Evolutionary conservation across 2,329 filamentous ascomycete genomes (phyloP).

Genomic region (Fusarium humuli): DNA sequence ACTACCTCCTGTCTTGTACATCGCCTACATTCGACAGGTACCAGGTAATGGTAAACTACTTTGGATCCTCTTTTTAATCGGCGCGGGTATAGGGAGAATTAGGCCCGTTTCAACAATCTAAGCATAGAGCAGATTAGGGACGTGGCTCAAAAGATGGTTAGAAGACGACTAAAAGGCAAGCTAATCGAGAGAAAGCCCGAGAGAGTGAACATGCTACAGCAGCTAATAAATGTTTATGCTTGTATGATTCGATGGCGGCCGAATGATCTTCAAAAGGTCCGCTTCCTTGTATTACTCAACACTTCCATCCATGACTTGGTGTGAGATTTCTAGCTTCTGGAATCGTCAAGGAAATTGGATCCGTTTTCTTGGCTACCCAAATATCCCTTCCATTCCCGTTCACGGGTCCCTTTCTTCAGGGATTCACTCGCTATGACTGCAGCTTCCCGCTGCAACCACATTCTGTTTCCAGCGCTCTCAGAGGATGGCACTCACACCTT

Average conservation of each 20-base stretch:
- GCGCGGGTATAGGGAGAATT: constrained; percentile 22
- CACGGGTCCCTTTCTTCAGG: constrained; percentile 4
- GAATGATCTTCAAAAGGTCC: constrained; percentile 27
- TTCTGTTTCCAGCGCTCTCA: constrained; percentile 16
- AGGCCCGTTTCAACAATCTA: constrained; percentile 1
- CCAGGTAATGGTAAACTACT: neutral
- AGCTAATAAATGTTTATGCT: neutral
- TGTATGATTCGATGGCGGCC: constrained; percentile 12
- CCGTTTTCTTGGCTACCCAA: neutral
- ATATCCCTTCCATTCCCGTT: neutral
- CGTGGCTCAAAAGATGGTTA: constrained; percentile 4
- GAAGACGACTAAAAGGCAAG: neutral
- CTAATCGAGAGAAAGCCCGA: constrained; percentile 13
- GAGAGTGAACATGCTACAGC: neutral
- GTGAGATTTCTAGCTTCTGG: constrained; percentile 23
- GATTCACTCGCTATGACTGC: constrained; percentile 15
- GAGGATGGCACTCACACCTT: neutral
- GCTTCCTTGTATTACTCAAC: neutral
- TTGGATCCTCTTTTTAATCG: neutral
- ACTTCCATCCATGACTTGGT: neutral
- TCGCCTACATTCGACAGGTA: neutral
- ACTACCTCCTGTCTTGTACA: neutral
- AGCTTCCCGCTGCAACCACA: constrained; percentile 24
- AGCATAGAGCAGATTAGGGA: constrained; percentile 13
- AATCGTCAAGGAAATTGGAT: constrained; percentile 19